Evolutionary conservation across 140 eudicot species (phyloP).

Genomic region (Ambrosia hybrid): DNA sequence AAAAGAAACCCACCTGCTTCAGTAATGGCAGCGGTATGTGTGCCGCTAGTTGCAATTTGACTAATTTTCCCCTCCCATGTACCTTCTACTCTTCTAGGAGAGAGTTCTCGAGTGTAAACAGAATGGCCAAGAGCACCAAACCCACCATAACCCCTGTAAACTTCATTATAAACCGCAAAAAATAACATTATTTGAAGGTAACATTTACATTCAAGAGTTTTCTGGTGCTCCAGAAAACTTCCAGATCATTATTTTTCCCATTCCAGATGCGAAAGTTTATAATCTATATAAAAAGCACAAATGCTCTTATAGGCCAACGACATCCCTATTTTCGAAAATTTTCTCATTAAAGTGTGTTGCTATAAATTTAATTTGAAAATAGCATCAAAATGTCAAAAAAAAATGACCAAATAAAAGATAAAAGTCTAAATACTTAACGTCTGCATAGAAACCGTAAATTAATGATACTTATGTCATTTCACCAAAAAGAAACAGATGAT

Average conservation of each 20-base stretch:
- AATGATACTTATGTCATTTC: too few species aligned
- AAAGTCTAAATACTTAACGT: too few species aligned
- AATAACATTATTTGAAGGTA: constrained; percentile 40
- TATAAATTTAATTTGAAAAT: too few species aligned
- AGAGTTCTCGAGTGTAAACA: constrained; percentile 75
- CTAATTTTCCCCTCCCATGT: constrained; percentile 60
- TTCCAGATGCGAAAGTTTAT: background rate
- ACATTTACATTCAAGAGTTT: background rate
- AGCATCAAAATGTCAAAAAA: too few species aligned
- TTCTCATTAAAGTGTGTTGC: too few species aligned
- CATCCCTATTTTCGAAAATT: too few species aligned
- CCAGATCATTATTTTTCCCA: background rate
- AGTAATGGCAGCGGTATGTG: constrained; percentile 85
- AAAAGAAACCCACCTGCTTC: constrained; percentile 23
- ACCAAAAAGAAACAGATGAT: too few species aligned
- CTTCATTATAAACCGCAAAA: constrained; percentile 52
- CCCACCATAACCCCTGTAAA: constrained; percentile 99
- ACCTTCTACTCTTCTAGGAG: constrained; percentile 79
- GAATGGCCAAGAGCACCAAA: constrained; percentile 99
- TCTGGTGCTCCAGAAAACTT: too few species aligned
- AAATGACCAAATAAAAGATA: too few species aligned
- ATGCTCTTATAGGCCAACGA: background rate
- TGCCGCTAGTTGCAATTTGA: constrained; percentile 88
- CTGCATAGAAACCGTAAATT: too few species aligned
- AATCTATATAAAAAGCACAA: background rate